Percentiles rank a stretch among this genome's conserved stretches.
Evolutionary conservation across 208 protist genomes (phyloP).

Genomic region (Trypanosoma platydactyli): DNA sequence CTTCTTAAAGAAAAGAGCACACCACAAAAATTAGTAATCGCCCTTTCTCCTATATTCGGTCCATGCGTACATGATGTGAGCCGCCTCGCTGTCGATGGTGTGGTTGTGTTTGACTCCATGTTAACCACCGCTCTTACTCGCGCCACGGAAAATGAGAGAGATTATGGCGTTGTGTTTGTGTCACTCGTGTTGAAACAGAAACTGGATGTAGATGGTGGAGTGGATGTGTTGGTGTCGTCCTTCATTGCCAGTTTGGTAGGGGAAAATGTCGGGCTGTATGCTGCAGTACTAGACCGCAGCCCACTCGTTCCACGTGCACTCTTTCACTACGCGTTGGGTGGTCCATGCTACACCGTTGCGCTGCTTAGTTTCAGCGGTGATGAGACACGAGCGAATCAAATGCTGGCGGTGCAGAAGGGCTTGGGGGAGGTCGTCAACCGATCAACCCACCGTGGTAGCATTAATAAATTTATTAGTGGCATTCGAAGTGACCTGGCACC

Average conservation of each 20-base stretch:
- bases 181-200: conserved; percentile 73
- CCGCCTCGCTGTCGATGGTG: conserved; percentile 37
- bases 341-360: conserved; percentile 80
- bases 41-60: conserved; percentile 81
- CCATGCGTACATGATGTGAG: conserved; percentile 72
- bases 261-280: conserved; percentile 75
- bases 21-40: conserved; percentile 68
- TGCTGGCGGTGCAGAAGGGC: conserved; percentile 69
- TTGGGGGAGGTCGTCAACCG: conserved; percentile 69
- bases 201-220: conserved; percentile 29
- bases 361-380: conserved; percentile 70
- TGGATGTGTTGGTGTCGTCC: conserved; percentile 72
- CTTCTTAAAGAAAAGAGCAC: conserved; percentile 38
- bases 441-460: conserved; percentile 66
- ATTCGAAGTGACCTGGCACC: conserved; percentile 65
- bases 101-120: conserved; percentile 45
- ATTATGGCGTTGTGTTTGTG: conserved; percentile 65
- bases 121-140: conserved; percentile 45
- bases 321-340: conserved; percentile 81
- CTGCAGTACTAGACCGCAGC: conserved; percentile 58
- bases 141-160: conserved; percentile 39
- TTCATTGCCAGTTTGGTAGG: conserved; percentile 62
- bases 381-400: conserved; percentile 58
- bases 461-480: conserved; percentile 70
- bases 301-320: conserved; percentile 67